Percentiles rank a stretch among this genome's conserved stretches.
phyloP scores from a whole-genome alignment of 192 early-diverging fungal genomes.

The Mortierella hygrophila region DNA sequence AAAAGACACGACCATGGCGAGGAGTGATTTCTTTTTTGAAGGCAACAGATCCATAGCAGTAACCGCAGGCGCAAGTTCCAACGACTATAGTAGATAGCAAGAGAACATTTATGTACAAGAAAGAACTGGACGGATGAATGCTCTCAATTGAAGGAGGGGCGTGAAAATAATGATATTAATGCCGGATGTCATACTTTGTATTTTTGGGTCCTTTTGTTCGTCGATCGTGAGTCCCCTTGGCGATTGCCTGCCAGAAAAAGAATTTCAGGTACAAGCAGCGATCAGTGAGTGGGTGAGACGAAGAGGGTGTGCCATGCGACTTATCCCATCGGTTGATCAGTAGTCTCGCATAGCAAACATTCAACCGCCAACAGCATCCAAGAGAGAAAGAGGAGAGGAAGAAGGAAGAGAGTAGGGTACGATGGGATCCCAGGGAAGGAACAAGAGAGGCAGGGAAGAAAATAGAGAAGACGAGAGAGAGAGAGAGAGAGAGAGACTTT shows the following conservation, averaged over 20 bases:
- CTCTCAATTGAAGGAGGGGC: constrained; percentile 4
- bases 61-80: no score
- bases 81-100: background rate
- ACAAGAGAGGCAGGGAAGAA: no score
- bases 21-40: background rate
- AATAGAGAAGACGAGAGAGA: no score
- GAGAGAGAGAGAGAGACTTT: background rate
- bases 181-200: background rate
- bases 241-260: background rate
- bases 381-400: background rate
- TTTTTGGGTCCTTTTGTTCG: background rate
- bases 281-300: background rate
- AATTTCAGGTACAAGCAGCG: background rate
- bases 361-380: background rate
- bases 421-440: no score
- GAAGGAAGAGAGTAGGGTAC: background rate
- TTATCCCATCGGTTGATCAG: background rate
- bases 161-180: background rate
- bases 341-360: background rate
- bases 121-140: background rate
- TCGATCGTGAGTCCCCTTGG: background rate
- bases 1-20: background rate
- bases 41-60: background rate
- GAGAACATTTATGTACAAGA: background rate
- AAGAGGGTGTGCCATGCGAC: background rate